Conservation (phyloP, 1,139 yeast genomes). For the Zygosaccharomyces pseudobailii region DNA sequence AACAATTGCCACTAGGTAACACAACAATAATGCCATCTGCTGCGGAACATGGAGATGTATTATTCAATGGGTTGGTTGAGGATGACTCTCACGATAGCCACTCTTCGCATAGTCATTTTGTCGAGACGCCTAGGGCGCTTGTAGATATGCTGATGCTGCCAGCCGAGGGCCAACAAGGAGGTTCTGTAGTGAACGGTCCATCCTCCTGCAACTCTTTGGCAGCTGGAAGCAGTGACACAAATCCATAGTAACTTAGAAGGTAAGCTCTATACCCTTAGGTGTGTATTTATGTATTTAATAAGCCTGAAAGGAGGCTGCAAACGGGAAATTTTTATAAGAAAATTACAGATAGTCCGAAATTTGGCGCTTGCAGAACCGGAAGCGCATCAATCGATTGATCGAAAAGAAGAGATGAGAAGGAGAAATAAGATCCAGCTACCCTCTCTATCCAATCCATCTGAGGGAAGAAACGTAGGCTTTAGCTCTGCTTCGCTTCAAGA, state of each 20-base stretch:
- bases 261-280: neutral
- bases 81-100: conserved; percentile 1
- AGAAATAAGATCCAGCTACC: conserved; percentile 10
- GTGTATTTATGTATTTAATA: neutral
- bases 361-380: neutral
- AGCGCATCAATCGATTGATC: neutral
- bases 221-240: neutral
- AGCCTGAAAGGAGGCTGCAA: neutral
- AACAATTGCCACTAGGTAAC: too few species aligned
- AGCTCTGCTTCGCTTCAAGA: conserved; percentile 5
- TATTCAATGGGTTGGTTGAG: neutral
- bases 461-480: neutral
- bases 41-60: neutral
- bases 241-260: neutral
- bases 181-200: neutral
- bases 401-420: neutral
- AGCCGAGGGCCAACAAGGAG: conserved; percentile 7
- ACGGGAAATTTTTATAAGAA: too few species aligned
- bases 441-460: neutral
- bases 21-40: neutral
- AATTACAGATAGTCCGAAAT: too few species aligned
- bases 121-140: conserved; percentile 21
- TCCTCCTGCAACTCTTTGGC: conserved; percentile 1
- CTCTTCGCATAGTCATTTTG: conserved; percentile 11
- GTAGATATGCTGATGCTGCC: conserved; percentile 17